Percentiles rank a stretch among this genome's conserved stretches.
phyloP scores from a whole-genome alignment of 768 basidiomycete genomes.

The Pulveroboletus sp. region DNA sequence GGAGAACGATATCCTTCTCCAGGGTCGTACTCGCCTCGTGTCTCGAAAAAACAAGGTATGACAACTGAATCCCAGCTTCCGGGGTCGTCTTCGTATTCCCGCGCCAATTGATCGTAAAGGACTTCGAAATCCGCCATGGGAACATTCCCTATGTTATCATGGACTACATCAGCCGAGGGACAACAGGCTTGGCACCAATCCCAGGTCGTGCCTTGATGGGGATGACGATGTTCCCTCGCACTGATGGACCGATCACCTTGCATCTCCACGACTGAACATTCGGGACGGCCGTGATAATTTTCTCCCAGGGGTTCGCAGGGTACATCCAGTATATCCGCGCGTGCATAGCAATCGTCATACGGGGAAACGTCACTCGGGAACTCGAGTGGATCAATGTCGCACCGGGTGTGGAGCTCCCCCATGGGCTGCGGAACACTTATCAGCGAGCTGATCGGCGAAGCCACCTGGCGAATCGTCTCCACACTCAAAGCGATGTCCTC shows the following conservation, averaged over 20 bases:
- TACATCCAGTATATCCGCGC: not conserved
- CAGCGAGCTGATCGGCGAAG: constrained; percentile 5
- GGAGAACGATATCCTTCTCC: not conserved
- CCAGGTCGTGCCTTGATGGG: not conserved
- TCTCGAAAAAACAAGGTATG: not conserved
- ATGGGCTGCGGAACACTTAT: constrained; percentile 2
- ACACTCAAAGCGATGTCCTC: not conserved
- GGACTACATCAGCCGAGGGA: not conserved
- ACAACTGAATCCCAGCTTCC: not conserved
- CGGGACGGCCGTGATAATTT: not conserved
- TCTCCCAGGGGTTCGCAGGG: not conserved
- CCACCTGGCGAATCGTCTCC: not conserved
- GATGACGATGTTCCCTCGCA: not conserved
- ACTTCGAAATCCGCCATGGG: not conserved
- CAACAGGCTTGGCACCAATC: not conserved
- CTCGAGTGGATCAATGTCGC: constrained; percentile 10
- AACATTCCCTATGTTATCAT: constrained; percentile 1
- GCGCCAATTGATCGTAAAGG: not conserved
- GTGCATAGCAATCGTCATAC: constrained; percentile 2
- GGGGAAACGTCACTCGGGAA: constrained; percentile 11
- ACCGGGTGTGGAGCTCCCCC: constrained; percentile 5
- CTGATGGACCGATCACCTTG: not conserved
- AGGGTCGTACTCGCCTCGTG: not conserved
- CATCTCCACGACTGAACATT: not conserved
- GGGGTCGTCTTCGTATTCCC: constrained; percentile 1